Evolutionary conservation across 2,329 filamentous ascomycete species (phyloP), one percentile per base, ranked within the genome.

Genomic region (Penicillium concentricum): DNA sequence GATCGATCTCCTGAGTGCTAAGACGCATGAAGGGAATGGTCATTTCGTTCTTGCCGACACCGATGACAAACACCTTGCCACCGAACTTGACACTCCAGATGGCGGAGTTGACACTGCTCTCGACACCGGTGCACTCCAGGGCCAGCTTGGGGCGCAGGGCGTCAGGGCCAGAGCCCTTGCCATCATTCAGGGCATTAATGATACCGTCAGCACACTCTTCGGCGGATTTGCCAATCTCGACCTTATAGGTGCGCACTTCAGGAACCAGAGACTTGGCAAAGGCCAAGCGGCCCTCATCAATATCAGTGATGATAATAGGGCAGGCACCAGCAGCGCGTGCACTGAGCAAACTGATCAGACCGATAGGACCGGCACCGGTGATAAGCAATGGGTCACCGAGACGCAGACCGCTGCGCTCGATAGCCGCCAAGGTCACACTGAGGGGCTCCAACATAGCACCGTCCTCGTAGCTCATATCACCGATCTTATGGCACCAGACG

Each of bases 11-110:
- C 62, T 90, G 85, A 6, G 92, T 93, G 68, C 89, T 93, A 56
- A 93, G 84, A 50, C 91, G 81, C 93, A 97, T 97, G 76, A 97
- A 97, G 28, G 93, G 93, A 62, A 97, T 89, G 76, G 85, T 91
- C 81, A 97, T 94, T 81, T 97, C 91, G 74, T 94, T 92, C 82
- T 90, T 93, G 64, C 93, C 94, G 3, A 97, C 92, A 39, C 93
- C 93, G 64, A 97, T 95, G 62, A 97, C 89, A 72, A 97, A 97
- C 52, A 97, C 93, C 78, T 95, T 96, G 67, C 94, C 93, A 63
- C 93, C 94, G 69, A 97, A 97, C 78, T 93, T 95, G 73, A 89
- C 85, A 10, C 90, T 87, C 84, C 92, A 94, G 72, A 97, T 93
- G 51, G 92, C 91, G 28, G 90, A 83, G 6, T 86, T 85, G 69